Conservation (phyloP, 2,329 filamentous ascomycete species). For the Pseudogymnoascus sp. region DNA sequence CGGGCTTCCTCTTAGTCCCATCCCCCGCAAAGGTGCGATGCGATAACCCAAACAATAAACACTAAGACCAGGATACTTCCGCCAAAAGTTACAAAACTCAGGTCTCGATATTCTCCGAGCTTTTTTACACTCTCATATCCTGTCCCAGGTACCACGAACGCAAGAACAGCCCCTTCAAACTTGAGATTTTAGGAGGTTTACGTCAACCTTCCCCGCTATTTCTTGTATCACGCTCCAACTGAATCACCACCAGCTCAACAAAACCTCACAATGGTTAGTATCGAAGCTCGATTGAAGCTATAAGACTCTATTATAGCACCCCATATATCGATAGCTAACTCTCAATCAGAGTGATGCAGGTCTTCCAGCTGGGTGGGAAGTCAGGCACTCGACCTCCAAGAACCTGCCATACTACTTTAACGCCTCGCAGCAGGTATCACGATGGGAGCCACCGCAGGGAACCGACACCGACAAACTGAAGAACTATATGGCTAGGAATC, state of each 20-base stretch:
- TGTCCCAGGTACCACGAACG: conserved; percentile 5
- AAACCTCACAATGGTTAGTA: background rate
- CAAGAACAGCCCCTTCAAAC: conserved; percentile 11
- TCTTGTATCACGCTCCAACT: conserved; percentile 6
- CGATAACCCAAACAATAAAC: conserved; percentile 8
- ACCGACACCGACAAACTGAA: conserved; percentile 91
- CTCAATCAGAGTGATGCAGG: conserved; percentile 59
- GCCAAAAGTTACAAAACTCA: background rate
- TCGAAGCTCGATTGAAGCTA: background rate
- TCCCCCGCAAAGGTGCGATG: conserved; percentile 5
- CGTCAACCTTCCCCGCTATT: conserved; percentile 10
- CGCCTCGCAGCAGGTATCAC: conserved; percentile 70
- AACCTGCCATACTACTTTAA: conserved; percentile 99
- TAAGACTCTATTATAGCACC: background rate
- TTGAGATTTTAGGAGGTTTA: conserved; percentile 4
- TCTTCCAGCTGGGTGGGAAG: conserved; percentile 82
- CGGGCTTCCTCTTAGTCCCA: background rate
- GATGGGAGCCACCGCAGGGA: conserved; percentile 85
- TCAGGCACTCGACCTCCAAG: conserved; percentile 96
- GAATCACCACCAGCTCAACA: background rate
- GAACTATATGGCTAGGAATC: conserved; percentile 82
- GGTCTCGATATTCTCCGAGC: conserved; percentile 4
- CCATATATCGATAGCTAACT: background rate
- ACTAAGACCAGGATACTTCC: conserved; percentile 2
- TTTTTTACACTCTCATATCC: background rate